These are phyloP conservation scores for Reticulascus tulasneorum DNA, from an alignment of 2,329 filamentous ascomycete species.

Conservation along the genomic window DNA sequence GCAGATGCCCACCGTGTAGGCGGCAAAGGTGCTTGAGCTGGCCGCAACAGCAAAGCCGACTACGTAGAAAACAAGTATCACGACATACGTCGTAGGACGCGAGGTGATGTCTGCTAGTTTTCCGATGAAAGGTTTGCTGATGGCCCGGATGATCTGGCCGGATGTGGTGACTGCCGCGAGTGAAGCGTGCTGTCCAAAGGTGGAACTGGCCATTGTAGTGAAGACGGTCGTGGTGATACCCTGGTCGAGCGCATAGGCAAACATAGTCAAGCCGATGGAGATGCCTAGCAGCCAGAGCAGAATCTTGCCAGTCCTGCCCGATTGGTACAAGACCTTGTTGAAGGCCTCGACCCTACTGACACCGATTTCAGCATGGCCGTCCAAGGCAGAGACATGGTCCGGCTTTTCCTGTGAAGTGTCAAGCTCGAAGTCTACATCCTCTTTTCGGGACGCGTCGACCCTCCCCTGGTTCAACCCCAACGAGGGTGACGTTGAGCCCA, in stretches of 20 bases:
- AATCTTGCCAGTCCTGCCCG: conserved; percentile 27
- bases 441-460: too few relatives aligned
- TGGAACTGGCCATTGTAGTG: conserved; percentile 27
- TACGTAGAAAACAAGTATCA: conserved; percentile 33
- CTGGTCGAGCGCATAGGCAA: conserved; percentile 33
- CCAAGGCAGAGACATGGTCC: too few relatives aligned
- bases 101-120: conserved; percentile 34
- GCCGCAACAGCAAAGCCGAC: conserved; percentile 30
- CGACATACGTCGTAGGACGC: conserved; percentile 32
- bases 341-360: conserved; percentile 33
- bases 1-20: conserved; percentile 31
- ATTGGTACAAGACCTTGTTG: conserved; percentile 35
- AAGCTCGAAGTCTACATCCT: too few relatives aligned
- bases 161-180: conserved; percentile 28
- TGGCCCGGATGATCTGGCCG: conserved; percentile 31
- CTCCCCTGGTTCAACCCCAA: too few relatives aligned
- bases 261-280: conserved; percentile 33
- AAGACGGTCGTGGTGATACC: conserved; percentile 31
- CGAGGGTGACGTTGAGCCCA: too few relatives aligned
- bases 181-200: conserved; percentile 26
- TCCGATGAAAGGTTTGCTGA: conserved; percentile 34
- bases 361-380: too few relatives aligned
- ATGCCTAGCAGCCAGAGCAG: conserved; percentile 30
- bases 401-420: too few relatives aligned
- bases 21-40: conserved; percentile 23